Evolutionary conservation across 441 rosid genomes (phyloP).

Genomic region (Aquilaria agallochum): DNA sequence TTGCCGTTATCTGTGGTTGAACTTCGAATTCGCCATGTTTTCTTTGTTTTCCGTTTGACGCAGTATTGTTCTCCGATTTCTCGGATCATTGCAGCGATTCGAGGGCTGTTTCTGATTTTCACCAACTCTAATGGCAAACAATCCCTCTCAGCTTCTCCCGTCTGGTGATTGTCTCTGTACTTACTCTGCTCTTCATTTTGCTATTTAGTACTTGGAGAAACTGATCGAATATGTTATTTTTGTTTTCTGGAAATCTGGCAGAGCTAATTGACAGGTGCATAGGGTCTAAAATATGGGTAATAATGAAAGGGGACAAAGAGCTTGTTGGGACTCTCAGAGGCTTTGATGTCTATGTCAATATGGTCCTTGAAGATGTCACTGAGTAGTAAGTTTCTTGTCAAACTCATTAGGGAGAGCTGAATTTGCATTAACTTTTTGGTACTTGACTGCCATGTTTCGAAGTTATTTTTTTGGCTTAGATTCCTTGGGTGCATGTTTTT

Average conservation of each 20-base stretch:
- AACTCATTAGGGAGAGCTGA: not conserved
- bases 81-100: not conserved
- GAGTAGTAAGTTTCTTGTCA: constrained; percentile 42
- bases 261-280: constrained; percentile 94
- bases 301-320: constrained; percentile 99
- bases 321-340: constrained; percentile 89
- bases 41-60: too few relatives aligned
- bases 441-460: not conserved
- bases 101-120: not conserved
- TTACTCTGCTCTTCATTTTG: not conserved
- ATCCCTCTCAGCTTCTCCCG: constrained; percentile 93
- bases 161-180: constrained; percentile 34
- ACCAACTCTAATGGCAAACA: constrained; percentile 54
- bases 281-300: constrained; percentile 94
- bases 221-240: constrained; percentile 8
- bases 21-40: too few relatives aligned
- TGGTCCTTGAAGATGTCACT: constrained; percentile 96
- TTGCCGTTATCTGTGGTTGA: too few relatives aligned
- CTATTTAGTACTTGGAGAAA: not conserved
- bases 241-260: constrained; percentile 21
- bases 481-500: not conserved
- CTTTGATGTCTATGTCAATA: constrained; percentile 88
- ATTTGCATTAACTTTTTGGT: not conserved
- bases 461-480: constrained; percentile 1
- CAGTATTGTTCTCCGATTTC: not conserved